A percentile compares a stretch with the other conserved stretches of the same genome.
Conservation (phyloP, 768 basidiomycete genomes). For the Lactifluus pinguis region DNA sequence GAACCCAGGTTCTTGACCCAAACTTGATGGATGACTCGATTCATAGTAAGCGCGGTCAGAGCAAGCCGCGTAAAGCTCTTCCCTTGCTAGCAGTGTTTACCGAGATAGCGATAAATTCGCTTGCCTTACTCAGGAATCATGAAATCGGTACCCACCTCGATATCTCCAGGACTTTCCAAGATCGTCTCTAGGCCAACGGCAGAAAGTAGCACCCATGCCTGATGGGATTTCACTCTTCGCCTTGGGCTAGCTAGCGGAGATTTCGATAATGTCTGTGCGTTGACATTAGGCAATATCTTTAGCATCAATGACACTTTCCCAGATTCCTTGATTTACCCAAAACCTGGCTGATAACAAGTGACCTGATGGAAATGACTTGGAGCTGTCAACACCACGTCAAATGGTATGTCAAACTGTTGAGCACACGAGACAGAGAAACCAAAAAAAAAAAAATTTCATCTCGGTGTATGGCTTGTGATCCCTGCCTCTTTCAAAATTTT, state of each 20-base stretch:
- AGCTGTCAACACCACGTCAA: neutral
- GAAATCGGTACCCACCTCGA: neutral
- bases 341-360: neutral
- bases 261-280: neutral
- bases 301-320: neutral
- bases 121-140: neutral
- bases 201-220: neutral
- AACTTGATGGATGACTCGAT: neutral
- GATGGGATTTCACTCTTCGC: too few relatives aligned
- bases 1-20: neutral
- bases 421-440: neutral
- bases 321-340: neutral
- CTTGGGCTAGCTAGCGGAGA: neutral
- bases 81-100: neutral
- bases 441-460: neutral
- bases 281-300: neutral
- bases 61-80: neutral
- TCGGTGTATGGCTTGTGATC: neutral
- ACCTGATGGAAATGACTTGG: neutral
- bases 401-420: neutral
- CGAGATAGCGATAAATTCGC: neutral
- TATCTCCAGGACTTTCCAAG: neutral
- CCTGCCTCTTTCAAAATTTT: neutral
- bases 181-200: neutral
- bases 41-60: neutral